A percentile compares a stretch with the other conserved stretches of the same genome.
These are phyloP conservation scores for Perkinsus olseni DNA, from an alignment of 169 alveolate genomes.

Conservation along the genomic window DNA sequence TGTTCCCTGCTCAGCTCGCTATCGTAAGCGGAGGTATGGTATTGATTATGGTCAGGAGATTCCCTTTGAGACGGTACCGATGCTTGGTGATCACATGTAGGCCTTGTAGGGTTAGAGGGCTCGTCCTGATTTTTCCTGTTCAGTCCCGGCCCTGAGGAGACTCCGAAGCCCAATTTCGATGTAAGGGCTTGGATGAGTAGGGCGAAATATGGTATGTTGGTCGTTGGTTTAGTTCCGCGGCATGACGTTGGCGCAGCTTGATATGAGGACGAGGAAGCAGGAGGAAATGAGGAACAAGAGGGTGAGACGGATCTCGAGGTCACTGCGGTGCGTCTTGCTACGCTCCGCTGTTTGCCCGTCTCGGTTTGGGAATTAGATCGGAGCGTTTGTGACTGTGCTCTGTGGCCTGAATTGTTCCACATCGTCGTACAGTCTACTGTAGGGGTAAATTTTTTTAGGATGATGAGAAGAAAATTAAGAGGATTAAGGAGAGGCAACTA, in stretches of 20 bases:
- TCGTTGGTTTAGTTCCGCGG: not conserved
- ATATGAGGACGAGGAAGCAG: conserved; percentile 78
- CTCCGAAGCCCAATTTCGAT: conserved; percentile 52
- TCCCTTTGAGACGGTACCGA: conserved; percentile 89
- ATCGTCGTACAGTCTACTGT: too few relatives aligned
- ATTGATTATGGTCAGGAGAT: conserved; percentile 88
- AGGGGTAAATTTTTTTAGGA: conserved; percentile 50
- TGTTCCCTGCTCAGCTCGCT: not conserved
- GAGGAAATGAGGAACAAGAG: conserved; percentile 72
- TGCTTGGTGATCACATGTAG: conserved; percentile 75
- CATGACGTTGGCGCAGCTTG: conserved; percentile 61
- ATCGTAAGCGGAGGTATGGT: conserved; percentile 44
- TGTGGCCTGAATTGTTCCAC: too few relatives aligned
- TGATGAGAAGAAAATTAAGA: conserved; percentile 79
- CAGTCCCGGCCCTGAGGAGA: conserved; percentile 71
- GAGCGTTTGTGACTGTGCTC: not conserved
- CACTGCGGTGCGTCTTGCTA: too few relatives aligned
- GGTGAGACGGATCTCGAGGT: not conserved
- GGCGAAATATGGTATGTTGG: not conserved
- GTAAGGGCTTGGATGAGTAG: conserved; percentile 5
- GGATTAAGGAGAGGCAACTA: conserved; percentile 78
- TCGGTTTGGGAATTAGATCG: not conserved
- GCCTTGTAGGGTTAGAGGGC: conserved; percentile 39
- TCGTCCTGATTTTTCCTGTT: not conserved
- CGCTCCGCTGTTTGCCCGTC: too few relatives aligned